These are phyloP conservation scores for Pichia sp. DNA, from an alignment of 1,139 yeast species.

Conservation along the genomic window DNA sequence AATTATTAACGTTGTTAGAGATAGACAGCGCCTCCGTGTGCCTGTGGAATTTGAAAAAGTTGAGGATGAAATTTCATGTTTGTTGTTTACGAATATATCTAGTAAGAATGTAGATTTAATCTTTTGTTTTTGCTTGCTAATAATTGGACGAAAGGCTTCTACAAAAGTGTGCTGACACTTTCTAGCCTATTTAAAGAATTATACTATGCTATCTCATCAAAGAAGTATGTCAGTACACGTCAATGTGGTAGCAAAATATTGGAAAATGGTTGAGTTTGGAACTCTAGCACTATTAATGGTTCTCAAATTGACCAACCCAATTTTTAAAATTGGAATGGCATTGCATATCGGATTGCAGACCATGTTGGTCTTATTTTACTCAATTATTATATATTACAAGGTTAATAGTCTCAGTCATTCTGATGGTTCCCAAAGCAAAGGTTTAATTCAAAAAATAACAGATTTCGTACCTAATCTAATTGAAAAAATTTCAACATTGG, in stretches of 20 bases:
- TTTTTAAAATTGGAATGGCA: conserved; percentile 26
- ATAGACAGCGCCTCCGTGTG: too few species aligned
- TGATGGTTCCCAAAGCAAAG: conserved; percentile 4
- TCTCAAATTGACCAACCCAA: conserved; percentile 19
- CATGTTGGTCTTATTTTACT: conserved; percentile 18
- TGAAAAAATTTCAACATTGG: conserved; percentile 12
- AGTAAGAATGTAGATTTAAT: too few species aligned
- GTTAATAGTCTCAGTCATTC: conserved; percentile 1
- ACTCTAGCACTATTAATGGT: conserved; percentile 13
- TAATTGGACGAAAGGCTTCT: too few species aligned
- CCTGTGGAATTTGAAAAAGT: too few species aligned
- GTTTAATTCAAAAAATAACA: conserved; percentile 14
- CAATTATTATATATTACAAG: conserved; percentile 21
- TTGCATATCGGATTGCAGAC: conserved; percentile 23
- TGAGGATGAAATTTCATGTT: too few species aligned
- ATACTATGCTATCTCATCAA: neutral
- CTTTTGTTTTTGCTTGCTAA: too few species aligned
- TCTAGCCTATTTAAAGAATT: too few species aligned
- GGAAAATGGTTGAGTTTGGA: conserved; percentile 10
- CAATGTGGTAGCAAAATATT: conserved; percentile 10
- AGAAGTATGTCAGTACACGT: neutral
- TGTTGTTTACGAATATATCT: too few species aligned
- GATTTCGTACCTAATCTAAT: conserved; percentile 20
- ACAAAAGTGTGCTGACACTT: too few species aligned
- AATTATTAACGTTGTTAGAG: too few species aligned